These are phyloP conservation scores for Trametes coccinea DNA, from an alignment of 768 basidiomycete genomes.

Conservation along the genomic window DNA sequence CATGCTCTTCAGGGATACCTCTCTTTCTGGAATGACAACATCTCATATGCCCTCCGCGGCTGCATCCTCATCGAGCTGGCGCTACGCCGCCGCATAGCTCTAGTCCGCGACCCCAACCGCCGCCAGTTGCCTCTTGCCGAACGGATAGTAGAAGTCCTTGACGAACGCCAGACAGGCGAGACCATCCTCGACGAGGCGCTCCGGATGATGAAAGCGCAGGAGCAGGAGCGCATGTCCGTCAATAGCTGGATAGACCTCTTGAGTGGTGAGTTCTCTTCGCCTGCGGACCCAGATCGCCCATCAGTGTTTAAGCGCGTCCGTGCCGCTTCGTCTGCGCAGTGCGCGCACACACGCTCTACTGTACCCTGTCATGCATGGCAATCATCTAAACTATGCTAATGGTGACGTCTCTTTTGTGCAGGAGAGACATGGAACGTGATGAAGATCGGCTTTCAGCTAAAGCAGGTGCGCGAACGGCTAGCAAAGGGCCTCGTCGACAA, in stretches of 20 bases:
- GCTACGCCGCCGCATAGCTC: constrained; percentile 89
- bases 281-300: not conserved
- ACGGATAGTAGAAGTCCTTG: constrained; percentile 85
- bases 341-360: no score
- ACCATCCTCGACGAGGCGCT: constrained; percentile 95
- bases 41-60: constrained; percentile 97
- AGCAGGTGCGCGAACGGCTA: constrained; percentile 96
- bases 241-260: constrained; percentile 95
- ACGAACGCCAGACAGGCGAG: constrained; percentile 92
- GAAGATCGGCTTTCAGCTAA: constrained; percentile 99
- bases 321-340: no score
- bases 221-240: constrained; percentile 72
- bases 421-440: constrained; percentile 99
- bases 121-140: constrained; percentile 75
- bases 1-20: constrained; percentile 69
- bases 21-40: constrained; percentile 99
- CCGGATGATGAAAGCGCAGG: constrained; percentile 90
- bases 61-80: constrained; percentile 98
- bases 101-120: constrained; percentile 82
- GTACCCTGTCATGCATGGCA: no score
- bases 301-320: no score
- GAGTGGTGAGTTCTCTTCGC: constrained; percentile 62
- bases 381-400: constrained; percentile 12
- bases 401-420: constrained; percentile 34
- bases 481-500: constrained; percentile 98